A percentile compares a stretch with the other conserved stretches of the same genome.
These are phyloP conservation scores for Cetradonia linearis DNA, from an alignment of 495 filamentous ascomycete genomes.

Conservation along the genomic window DNA sequence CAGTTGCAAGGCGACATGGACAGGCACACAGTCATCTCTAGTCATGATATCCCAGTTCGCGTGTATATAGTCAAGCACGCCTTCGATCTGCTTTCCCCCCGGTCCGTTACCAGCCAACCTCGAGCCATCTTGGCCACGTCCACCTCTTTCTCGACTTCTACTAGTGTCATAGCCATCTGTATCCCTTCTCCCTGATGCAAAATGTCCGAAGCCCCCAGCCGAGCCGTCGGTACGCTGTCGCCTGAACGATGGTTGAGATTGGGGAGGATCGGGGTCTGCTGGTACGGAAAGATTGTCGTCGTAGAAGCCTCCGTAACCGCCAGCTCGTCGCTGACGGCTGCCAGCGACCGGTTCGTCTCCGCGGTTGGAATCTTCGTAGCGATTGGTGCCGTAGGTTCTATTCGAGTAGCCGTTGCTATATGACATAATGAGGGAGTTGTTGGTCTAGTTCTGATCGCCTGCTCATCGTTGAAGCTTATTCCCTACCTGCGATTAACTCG, in stretches of 20 bases:
- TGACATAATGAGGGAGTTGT: conserved; percentile 19
- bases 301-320: conserved; percentile 35
- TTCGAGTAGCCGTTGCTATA: conserved; percentile 25
- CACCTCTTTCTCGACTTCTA: conserved; percentile 23
- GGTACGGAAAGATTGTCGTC: conserved; percentile 22
- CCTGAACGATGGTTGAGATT: conserved; percentile 16
- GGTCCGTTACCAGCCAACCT: conserved; percentile 28
- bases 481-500: neutral
- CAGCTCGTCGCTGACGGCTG: conserved; percentile 28
- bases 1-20: conserved; percentile 84
- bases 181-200: conserved; percentile 23
- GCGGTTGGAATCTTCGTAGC: conserved; percentile 15
- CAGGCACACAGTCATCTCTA: conserved; percentile 74
- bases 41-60: conserved; percentile 87
- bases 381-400: conserved; percentile 19
- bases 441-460: neutral
- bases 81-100: conserved; percentile 34
- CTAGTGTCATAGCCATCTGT: conserved; percentile 27
- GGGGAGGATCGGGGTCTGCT: conserved; percentile 25
- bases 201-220: conserved; percentile 17
- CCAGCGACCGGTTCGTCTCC: conserved; percentile 9
- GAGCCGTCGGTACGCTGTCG: conserved; percentile 12
- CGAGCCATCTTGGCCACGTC: conserved; percentile 17
- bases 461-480: conserved; percentile 1
- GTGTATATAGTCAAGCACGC: conserved; percentile 62